A percentile compares a stretch with the other conserved stretches of the same genome.
Evolutionary conservation across 2,329 filamentous ascomycete species (phyloP).

Genomic region (Fusarium beomiforme): DNA sequence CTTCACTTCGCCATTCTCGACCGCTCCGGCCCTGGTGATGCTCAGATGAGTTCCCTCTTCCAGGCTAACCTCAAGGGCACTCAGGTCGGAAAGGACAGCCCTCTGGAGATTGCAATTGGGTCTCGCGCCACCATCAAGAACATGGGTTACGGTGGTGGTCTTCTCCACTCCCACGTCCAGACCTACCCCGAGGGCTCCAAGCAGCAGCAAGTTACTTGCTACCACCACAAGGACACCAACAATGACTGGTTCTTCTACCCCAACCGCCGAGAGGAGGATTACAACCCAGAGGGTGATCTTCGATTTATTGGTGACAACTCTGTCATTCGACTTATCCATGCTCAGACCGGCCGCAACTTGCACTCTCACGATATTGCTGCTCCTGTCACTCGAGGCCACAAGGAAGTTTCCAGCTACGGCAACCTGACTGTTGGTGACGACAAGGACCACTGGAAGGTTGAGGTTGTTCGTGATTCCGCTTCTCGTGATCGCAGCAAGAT

Average conservation of each 20-base stretch:
- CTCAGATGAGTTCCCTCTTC: slow-evolving; percentile 99
- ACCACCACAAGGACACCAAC: slow-evolving; percentile 99
- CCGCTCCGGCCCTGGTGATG: slow-evolving; percentile 93
- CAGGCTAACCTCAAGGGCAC: slow-evolving; percentile 96
- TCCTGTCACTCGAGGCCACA: slow-evolving; percentile 87
- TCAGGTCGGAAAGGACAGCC: slow-evolving; percentile 92
- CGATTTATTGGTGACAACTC: slow-evolving; percentile 83
- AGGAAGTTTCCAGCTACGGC: slow-evolving; percentile 95
- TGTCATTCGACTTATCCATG: slow-evolving; percentile 87
- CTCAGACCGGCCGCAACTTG: slow-evolving; percentile 94
- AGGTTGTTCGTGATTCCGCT: slow-evolving; percentile 89
- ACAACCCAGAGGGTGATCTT: slow-evolving; percentile 72
- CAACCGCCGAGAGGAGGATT: slow-evolving; percentile 81
- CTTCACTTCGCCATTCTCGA: slow-evolving; percentile 94
- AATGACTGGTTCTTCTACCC: slow-evolving; percentile 99
- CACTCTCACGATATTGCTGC: slow-evolving; percentile 93
- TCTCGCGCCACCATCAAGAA: slow-evolving; percentile 96
- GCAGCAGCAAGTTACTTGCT: slow-evolving; percentile 98
- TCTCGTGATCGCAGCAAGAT: slow-evolving; percentile 86
- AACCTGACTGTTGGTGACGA: slow-evolving; percentile 95
- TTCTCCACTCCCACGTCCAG: slow-evolving; percentile 95
- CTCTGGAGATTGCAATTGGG: slow-evolving; percentile 88
- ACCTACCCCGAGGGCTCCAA: slow-evolving; percentile 92
- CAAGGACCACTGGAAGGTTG: slow-evolving; percentile 96
- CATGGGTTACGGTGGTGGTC: slow-evolving; percentile 97